Evolutionary conservation across 306 rosid genomes (phyloP).

Genomic region (Canavalia gladiata): DNA sequence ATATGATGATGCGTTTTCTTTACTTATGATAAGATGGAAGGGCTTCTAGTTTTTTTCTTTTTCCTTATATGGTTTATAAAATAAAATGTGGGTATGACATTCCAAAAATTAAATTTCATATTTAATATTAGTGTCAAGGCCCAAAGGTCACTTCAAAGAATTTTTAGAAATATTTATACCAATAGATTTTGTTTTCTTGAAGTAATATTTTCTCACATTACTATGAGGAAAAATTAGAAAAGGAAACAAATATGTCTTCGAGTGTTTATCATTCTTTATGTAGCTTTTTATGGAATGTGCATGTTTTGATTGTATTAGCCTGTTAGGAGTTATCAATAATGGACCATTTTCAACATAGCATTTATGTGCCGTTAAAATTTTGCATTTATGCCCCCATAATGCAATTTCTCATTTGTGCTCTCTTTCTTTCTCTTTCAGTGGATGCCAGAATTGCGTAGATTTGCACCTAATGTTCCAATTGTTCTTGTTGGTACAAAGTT

Average conservation of each 20-base stretch:
- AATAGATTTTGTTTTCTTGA: neutral
- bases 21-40: no score
- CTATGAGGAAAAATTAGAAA: neutral
- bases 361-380: conserved; percentile 36
- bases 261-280: no score
- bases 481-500: conserved; percentile 98
- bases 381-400: conserved; percentile 1
- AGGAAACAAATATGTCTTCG: neutral
- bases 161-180: neutral
- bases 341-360: conserved; percentile 24
- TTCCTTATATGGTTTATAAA: neutral
- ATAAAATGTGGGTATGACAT: neutral
- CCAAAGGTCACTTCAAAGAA: neutral
- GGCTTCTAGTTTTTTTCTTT: neutral
- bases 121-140: neutral
- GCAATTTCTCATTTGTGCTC: conserved; percentile 33
- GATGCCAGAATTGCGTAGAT: conserved; percentile 98
- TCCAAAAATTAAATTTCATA: neutral
- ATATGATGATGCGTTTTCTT: no score
- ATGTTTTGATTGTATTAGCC: conserved; percentile 11
- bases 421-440: conserved; percentile 64
- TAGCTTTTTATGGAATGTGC: neutral
- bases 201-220: neutral
- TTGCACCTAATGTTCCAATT: conserved; percentile 94
- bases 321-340: conserved; percentile 1